Conservation (phyloP, 495 filamentous ascomycete genomes). For the Aspergillus ostianus region DNA sequence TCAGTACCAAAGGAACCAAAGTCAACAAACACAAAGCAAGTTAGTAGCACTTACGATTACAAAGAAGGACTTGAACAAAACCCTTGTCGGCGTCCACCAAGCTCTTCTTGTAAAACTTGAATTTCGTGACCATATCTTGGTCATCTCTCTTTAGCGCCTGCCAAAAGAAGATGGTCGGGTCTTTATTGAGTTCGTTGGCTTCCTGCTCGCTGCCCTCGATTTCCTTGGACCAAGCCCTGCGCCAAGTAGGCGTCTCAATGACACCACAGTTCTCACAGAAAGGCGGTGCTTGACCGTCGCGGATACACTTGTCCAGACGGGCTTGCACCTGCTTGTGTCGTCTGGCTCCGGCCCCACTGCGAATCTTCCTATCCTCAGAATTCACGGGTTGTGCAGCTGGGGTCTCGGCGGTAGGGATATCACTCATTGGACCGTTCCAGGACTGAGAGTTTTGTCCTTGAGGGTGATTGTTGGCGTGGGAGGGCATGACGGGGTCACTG, state of each 20-base stretch:
- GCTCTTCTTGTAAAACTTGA: constrained; percentile 76
- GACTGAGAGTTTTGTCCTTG: constrained; percentile 46
- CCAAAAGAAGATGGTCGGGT: constrained; percentile 59
- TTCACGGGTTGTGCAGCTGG: constrained; percentile 23
- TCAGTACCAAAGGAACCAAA: constrained; percentile 20
- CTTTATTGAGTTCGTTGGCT: constrained; percentile 64
- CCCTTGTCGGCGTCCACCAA: constrained; percentile 61
- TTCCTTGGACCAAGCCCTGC: constrained; percentile 78
- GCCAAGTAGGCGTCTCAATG: constrained; percentile 94
- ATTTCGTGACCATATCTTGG: constrained; percentile 56
- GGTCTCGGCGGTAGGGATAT: constrained; percentile 34
- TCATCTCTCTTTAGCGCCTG: constrained; percentile 61
- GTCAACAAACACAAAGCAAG: constrained; percentile 3
- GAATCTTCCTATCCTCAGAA: constrained; percentile 29
- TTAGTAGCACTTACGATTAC: constrained; percentile 69
- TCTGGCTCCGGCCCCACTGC: constrained; percentile 38
- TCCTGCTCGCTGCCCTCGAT: constrained; percentile 58
- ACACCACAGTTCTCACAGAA: constrained; percentile 91
- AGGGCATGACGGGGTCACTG: constrained; percentile 55
- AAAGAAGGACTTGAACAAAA: constrained; percentile 71
- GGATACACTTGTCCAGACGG: constrained; percentile 62
- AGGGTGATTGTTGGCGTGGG: constrained; percentile 14
- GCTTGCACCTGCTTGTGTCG: constrained; percentile 42
- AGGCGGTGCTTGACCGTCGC: constrained; percentile 71
- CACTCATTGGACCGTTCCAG: constrained; percentile 45